Evolutionary conservation across 352 stramenopile genomes (phyloP).

Genomic region (Phytophthora sp.): DNA sequence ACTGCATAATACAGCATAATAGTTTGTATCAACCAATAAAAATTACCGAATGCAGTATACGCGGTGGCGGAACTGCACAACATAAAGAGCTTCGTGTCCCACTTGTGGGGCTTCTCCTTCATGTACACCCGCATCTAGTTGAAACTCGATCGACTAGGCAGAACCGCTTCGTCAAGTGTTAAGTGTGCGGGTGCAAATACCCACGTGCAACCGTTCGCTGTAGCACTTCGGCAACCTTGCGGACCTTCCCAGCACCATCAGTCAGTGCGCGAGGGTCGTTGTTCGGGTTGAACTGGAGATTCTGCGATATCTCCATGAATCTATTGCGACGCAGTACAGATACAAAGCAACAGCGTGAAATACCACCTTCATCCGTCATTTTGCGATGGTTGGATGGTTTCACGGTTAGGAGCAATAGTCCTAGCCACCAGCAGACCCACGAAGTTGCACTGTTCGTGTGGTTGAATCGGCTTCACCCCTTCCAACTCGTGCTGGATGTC

Average conservation of each 20-base stretch:
- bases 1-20: constrained; percentile 20
- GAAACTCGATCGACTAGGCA: background rate
- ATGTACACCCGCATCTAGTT: constrained; percentile 3
- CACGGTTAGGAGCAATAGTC: background rate
- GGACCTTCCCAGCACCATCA: background rate
- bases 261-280: background rate
- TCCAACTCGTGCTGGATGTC: background rate
- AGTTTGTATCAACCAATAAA: constrained; percentile 6
- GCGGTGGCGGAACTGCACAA: too few relatives aligned
- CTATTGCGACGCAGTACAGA: background rate
- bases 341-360: too few relatives aligned
- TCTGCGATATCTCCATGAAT: too few relatives aligned
- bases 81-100: too few relatives aligned
- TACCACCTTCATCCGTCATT: background rate
- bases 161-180: background rate
- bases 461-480: background rate
- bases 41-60: constrained; percentile 14
- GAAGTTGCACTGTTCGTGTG: background rate
- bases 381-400: background rate
- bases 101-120: too few relatives aligned
- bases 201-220: background rate
- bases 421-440: background rate
- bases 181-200: background rate
- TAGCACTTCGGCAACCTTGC: background rate
- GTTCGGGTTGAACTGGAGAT: background rate